A percentile compares a stretch with the other conserved stretches of the same genome.
Conservation (phyloP, 2,329 filamentous ascomycete species). For the Fonsecaea monophora region DNA sequence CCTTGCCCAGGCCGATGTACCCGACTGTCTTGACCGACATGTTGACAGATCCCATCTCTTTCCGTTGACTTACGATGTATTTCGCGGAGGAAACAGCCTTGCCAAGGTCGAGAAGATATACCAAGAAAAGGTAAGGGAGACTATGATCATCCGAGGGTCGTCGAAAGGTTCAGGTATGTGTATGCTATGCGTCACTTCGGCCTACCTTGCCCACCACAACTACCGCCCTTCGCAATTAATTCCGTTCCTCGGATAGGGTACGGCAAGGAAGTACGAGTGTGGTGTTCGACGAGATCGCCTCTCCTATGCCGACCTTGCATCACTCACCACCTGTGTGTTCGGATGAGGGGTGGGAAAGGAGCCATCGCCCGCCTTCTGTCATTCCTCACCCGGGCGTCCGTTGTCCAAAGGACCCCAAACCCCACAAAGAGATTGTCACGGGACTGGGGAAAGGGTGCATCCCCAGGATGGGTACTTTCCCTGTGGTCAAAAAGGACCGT, state of each 20-base stretch:
- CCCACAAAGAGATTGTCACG: slow-evolving; percentile 7
- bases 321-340: not conserved
- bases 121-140: not conserved
- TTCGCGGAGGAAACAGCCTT: not conserved
- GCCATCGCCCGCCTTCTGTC: not conserved
- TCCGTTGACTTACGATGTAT: not conserved
- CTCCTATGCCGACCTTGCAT: not conserved
- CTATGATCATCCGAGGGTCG: not conserved
- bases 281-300: not conserved
- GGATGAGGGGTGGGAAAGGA: not conserved
- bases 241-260: slow-evolving; percentile 2
- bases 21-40: slow-evolving; percentile 40
- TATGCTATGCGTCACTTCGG: slow-evolving; percentile 1
- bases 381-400: not conserved
- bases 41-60: slow-evolving; percentile 17
- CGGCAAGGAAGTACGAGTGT: not conserved
- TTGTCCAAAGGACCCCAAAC: not conserved
- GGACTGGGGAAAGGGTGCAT: slow-evolving; percentile 4
- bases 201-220: not conserved
- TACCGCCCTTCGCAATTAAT: not conserved
- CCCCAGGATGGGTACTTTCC: too few relatives aligned
- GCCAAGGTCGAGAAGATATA: not conserved
- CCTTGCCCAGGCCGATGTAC: slow-evolving; percentile 47
- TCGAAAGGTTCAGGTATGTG: not conserved
- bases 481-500: not conserved